A percentile compares a stretch with the other conserved stretches of the same genome.
Evolutionary conservation across 139 green algal species (phyloP).

Genomic region (Chlamydomonas urium): DNA sequence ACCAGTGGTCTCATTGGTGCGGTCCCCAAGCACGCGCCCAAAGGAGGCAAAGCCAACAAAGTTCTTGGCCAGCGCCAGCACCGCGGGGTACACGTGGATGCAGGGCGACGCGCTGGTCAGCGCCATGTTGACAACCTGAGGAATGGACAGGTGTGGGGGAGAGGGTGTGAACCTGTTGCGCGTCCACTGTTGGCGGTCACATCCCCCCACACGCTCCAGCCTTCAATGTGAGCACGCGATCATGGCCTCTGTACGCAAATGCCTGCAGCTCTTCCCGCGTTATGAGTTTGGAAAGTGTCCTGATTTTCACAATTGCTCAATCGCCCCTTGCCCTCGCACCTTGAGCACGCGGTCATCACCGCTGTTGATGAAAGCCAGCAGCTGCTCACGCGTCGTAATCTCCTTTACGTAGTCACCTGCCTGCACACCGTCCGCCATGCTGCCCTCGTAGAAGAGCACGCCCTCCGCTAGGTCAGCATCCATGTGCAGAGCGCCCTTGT

Average conservation of each 20-base stretch:
- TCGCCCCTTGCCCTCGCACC: background rate
- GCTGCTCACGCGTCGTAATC: background rate
- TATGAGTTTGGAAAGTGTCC: background rate
- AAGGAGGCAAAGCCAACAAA: slow-evolving; percentile 57
- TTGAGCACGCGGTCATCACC: slow-evolving; percentile 7
- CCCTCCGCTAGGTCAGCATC: background rate
- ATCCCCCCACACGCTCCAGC: background rate
- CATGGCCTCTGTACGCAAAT: background rate
- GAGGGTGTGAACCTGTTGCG: background rate
- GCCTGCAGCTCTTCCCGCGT: background rate
- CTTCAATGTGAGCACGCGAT: background rate
- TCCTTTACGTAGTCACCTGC: background rate
- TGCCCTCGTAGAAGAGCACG: slow-evolving; percentile 16
- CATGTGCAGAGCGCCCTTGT: slow-evolving; percentile 14
- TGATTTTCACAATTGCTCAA: background rate
- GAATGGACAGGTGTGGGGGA: background rate
- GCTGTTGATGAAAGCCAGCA: background rate
- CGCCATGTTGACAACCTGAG: slow-evolving; percentile 9
- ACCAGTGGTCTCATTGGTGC: slow-evolving; percentile 2
- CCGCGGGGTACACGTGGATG: slow-evolving; percentile 69
- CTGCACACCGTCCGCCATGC: background rate
- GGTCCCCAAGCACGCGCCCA: slow-evolving; percentile 25
- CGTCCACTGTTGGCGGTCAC: background rate
- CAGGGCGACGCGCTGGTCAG: slow-evolving; percentile 4
- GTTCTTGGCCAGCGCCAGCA: slow-evolving; percentile 69